phyloP scores from a whole-genome alignment of 768 basidiomycete genomes.

The Xerocomus potaroensis region DNA sequence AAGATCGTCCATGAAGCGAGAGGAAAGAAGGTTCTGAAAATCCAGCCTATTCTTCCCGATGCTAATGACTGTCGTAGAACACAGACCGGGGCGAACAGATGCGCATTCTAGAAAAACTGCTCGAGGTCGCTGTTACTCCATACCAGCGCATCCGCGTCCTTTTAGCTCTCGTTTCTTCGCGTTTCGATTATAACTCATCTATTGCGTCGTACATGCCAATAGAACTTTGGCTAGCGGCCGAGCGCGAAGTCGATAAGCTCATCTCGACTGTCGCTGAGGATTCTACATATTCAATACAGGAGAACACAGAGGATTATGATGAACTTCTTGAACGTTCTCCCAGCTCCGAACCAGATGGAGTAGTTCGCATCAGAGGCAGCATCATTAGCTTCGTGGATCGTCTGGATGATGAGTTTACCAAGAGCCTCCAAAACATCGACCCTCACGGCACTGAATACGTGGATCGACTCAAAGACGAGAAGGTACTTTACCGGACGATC shows the following conservation, averaged over 20 bases:
- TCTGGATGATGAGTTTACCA: constrained; percentile 96
- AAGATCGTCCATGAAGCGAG: constrained; percentile 90
- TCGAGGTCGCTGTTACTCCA: constrained; percentile 79
- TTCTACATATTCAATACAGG: constrained; percentile 77
- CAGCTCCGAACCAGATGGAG: constrained; percentile 58
- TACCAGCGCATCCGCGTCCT: constrained; percentile 95
- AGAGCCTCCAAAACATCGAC: constrained; percentile 95
- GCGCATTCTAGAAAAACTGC: constrained; percentile 79
- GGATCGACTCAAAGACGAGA: constrained; percentile 94
- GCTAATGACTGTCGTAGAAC: constrained; percentile 52
- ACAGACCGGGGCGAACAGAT: constrained; percentile 96
- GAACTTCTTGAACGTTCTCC: constrained; percentile 83
- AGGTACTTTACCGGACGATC: constrained; percentile 88
- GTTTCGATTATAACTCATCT: constrained; percentile 95
- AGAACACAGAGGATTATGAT: constrained; percentile 86
- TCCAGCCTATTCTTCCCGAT: too few relatives aligned
- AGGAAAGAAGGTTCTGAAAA: constrained; percentile 86
- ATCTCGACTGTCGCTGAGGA: constrained; percentile 74
- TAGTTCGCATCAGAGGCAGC: constrained; percentile 88
- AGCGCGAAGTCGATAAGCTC: constrained; percentile 84
- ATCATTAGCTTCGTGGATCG: constrained; percentile 96
- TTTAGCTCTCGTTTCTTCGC: constrained; percentile 87
- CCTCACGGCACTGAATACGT: constrained; percentile 99
- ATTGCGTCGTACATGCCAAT: constrained; percentile 84
- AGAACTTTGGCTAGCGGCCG: constrained; percentile 86